phyloP scores from a whole-genome alignment of 805 yeast genomes.

The Metschnikowia koreensis region DNA sequence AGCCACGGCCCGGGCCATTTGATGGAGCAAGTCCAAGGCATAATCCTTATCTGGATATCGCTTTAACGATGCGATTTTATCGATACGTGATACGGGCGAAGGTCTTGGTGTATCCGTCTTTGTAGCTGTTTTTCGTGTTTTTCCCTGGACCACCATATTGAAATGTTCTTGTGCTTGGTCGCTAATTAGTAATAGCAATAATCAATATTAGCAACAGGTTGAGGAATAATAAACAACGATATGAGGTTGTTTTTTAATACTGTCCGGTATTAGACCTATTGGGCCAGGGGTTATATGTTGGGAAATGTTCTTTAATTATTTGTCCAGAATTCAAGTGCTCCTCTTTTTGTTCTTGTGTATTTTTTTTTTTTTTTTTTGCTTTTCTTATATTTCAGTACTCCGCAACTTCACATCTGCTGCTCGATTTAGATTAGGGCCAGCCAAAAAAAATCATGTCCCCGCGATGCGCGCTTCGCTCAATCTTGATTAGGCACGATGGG shows the following conservation, averaged over 20 bases:
- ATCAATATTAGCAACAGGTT: neutral
- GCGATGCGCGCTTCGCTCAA: neutral
- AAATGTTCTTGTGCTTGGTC: neutral
- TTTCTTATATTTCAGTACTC: too few species aligned
- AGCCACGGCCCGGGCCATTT: conserved; percentile 66
- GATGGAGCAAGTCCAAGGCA: conserved; percentile 55
- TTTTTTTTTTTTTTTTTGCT: too few species aligned
- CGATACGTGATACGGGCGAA: conserved; percentile 37
- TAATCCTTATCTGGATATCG: conserved; percentile 35
- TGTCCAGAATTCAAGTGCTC: too few species aligned
- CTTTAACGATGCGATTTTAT: conserved; percentile 38
- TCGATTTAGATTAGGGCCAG: neutral
- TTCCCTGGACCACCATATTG: conserved; percentile 12
- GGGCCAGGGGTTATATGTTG: too few species aligned
- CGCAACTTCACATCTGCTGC: too few species aligned
- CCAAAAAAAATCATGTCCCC: neutral
- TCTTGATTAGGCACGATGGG: neutral
- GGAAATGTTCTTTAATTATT: too few species aligned
- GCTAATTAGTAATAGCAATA: neutral
- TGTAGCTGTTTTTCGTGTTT: neutral
- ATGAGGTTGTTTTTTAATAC: too few species aligned
- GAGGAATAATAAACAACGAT: neutral
- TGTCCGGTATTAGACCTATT: too few species aligned
- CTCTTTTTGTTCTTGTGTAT: too few species aligned
- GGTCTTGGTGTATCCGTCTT: conserved; percentile 20